Evolutionary conservation across 495 filamentous ascomycete species (phyloP).

Genomic region (Hamigera avellanea): DNA sequence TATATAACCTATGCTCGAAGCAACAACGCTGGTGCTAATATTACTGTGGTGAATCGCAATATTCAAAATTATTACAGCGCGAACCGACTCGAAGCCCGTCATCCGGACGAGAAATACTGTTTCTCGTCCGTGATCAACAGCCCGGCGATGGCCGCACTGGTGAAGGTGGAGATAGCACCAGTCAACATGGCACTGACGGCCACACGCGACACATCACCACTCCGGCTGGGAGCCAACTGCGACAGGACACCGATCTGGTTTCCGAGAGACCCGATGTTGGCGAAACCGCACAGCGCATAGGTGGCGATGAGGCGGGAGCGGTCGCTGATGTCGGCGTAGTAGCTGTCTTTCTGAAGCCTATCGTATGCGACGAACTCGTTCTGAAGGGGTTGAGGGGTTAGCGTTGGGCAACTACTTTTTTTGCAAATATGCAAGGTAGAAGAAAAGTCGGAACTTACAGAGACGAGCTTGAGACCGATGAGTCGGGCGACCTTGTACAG

Average conservation of each 20-base stretch:
- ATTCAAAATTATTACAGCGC: too few species aligned
- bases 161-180: conserved; percentile 69
- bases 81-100: too few species aligned
- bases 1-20: too few species aligned
- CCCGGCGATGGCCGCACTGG: conserved; percentile 71
- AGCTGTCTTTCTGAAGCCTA: conserved; percentile 29
- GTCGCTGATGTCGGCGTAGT: conserved; percentile 45
- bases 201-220: conserved; percentile 62
- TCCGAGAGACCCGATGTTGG: conserved; percentile 70
- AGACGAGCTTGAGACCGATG: conserved; percentile 74
- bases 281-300: conserved; percentile 64
- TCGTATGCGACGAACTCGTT: conserved; percentile 58
- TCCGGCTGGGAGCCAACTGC: conserved; percentile 63
- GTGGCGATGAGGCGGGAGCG: conserved; percentile 66
- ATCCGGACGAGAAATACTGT: conserved; percentile 11
- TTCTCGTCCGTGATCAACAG: conserved; percentile 51
- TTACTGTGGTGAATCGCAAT: too few species aligned
- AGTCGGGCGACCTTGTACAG: conserved; percentile 64
- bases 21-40: too few species aligned
- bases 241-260: conserved; percentile 79
- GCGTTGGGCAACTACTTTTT: conserved; percentile 1
- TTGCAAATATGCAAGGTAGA: neutral
- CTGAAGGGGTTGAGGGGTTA: conserved; percentile 8
- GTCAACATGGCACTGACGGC: conserved; percentile 68
- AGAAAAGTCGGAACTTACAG: conserved; percentile 24